Evolutionary conservation across 2,329 filamentous ascomycete genomes (phyloP).

Genomic region (Aureobasidium melanogenum): DNA sequence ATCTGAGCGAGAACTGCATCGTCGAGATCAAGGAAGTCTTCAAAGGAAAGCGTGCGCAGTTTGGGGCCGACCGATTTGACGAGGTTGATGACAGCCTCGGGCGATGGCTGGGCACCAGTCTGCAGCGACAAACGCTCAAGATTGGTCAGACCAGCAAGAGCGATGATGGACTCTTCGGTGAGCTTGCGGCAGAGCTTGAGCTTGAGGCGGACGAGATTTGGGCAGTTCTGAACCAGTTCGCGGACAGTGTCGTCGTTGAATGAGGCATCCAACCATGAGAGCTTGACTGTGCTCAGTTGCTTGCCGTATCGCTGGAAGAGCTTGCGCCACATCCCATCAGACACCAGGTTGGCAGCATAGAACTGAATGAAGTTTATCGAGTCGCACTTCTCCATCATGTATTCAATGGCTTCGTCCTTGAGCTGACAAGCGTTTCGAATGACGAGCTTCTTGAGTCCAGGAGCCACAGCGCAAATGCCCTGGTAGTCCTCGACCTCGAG

Average conservation of each 20-base stretch:
- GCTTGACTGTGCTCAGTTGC: slow-evolving; percentile 58
- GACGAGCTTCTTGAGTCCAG: slow-evolving; percentile 60
- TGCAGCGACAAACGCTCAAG: slow-evolving; percentile 71
- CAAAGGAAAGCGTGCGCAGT: slow-evolving; percentile 71
- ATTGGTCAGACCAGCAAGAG: slow-evolving; percentile 51
- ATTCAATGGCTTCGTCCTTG: slow-evolving; percentile 76
- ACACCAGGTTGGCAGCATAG: slow-evolving; percentile 75
- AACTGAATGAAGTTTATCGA: slow-evolving; percentile 66
- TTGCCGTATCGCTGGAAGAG: slow-evolving; percentile 59
- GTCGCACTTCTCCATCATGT: slow-evolving; percentile 63
- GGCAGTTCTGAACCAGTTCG: slow-evolving; percentile 55
- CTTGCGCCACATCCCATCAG: slow-evolving; percentile 64
- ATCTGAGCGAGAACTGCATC: slow-evolving; percentile 63
- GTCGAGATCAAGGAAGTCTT: slow-evolving; percentile 56
- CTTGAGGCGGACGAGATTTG: slow-evolving; percentile 65
- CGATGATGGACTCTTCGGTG: slow-evolving; percentile 54
- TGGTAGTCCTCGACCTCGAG: slow-evolving; percentile 69
- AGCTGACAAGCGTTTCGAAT: slow-evolving; percentile 83
- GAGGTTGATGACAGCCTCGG: slow-evolving; percentile 51
- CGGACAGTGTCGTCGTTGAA: slow-evolving; percentile 64
- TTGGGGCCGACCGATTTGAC: slow-evolving; percentile 53
- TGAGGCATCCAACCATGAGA: slow-evolving; percentile 77
- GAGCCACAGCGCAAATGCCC: slow-evolving; percentile 68
- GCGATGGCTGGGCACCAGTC: slow-evolving; percentile 48
- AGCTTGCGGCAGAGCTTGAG: slow-evolving; percentile 71